Conservation (phyloP, 805 yeast species). For the Saturnispora besseyi region DNA sequence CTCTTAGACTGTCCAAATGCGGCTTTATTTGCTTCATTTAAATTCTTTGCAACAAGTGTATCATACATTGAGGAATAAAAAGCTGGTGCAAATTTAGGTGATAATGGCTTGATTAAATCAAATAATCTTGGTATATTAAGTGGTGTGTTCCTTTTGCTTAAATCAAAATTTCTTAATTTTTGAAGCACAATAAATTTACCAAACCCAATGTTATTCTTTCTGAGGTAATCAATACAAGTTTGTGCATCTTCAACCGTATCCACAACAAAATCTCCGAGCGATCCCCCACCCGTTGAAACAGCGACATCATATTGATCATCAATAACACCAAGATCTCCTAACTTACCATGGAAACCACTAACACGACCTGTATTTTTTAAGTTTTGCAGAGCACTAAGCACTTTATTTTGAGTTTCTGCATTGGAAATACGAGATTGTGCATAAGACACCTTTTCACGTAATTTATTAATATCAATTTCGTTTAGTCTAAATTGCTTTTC, state of each 20-base stretch:
- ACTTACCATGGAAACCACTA: slow-evolving; percentile 76
- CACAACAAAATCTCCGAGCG: slow-evolving; percentile 87
- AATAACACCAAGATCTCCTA: slow-evolving; percentile 89
- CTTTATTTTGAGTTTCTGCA: slow-evolving; percentile 62
- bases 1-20: slow-evolving; percentile 71
- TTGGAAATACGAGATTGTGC: slow-evolving; percentile 51
- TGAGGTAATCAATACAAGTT: slow-evolving; percentile 63
- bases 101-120: slow-evolving; percentile 66
- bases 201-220: slow-evolving; percentile 78
- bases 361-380: slow-evolving; percentile 75
- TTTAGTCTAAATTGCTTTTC: slow-evolving; percentile 40
- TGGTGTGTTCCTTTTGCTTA: slow-evolving; percentile 59
- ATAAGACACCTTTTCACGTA: slow-evolving; percentile 57
- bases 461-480: slow-evolving; percentile 42
- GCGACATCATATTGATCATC: slow-evolving; percentile 88
- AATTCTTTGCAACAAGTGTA: slow-evolving; percentile 75
- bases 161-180: slow-evolving; percentile 57
- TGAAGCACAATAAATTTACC: slow-evolving; percentile 79
- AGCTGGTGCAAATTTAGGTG: slow-evolving; percentile 69
- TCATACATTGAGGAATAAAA: slow-evolving; percentile 81
- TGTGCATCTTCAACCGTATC: slow-evolving; percentile 60
- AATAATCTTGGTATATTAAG: slow-evolving; percentile 69
- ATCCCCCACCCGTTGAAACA: slow-evolving; percentile 88
- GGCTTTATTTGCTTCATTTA: slow-evolving; percentile 74
- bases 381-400: slow-evolving; percentile 57